These are phyloP conservation scores for Trichoderma orchidacearum DNA, from an alignment of 495 filamentous ascomycete species.

Conservation along the genomic window DNA sequence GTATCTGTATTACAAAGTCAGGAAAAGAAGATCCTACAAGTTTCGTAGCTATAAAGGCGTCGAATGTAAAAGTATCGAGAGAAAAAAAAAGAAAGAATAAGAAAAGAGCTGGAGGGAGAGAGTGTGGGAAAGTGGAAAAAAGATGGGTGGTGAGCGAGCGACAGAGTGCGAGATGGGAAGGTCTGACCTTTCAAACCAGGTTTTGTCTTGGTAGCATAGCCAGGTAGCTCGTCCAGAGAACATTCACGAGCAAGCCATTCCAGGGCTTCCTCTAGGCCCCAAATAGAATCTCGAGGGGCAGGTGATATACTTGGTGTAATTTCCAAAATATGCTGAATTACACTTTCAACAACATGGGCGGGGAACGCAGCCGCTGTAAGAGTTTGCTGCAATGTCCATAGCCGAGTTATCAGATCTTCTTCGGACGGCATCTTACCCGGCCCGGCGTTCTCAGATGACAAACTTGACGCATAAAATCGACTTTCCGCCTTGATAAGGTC, in stretches of 20 bases:
- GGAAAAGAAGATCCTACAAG: neutral
- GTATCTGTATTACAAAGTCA: neutral
- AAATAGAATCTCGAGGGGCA: conserved; percentile 50
- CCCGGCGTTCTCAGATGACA: conserved; percentile 22
- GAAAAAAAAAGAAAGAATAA: neutral
- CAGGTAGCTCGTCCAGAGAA: conserved; percentile 50
- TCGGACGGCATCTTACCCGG: conserved; percentile 37
- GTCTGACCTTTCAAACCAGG: conserved; percentile 18
- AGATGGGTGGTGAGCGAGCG: too few relatives aligned
- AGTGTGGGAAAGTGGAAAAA: too few relatives aligned
- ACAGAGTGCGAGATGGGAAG: too few relatives aligned
- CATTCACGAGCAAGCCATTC: conserved; percentile 75
- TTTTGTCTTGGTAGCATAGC: conserved; percentile 41
- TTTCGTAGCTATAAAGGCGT: neutral
- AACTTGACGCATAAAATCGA: conserved; percentile 31
- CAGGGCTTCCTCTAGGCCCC: conserved; percentile 76
- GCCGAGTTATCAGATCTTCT: conserved; percentile 57
- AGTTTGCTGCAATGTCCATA: conserved; percentile 69
- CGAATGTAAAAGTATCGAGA: neutral
- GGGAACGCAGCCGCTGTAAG: conserved; percentile 57
- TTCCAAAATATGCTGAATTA: conserved; percentile 49
- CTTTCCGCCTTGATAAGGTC: conserved; percentile 41
- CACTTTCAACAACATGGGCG: conserved; percentile 44
- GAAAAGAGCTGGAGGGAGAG: too few relatives aligned
- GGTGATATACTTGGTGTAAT: conserved; percentile 36